Conservation (phyloP, 176 grass and related monocot genomes). For the Ampelocalamus luodianensis region DNA sequence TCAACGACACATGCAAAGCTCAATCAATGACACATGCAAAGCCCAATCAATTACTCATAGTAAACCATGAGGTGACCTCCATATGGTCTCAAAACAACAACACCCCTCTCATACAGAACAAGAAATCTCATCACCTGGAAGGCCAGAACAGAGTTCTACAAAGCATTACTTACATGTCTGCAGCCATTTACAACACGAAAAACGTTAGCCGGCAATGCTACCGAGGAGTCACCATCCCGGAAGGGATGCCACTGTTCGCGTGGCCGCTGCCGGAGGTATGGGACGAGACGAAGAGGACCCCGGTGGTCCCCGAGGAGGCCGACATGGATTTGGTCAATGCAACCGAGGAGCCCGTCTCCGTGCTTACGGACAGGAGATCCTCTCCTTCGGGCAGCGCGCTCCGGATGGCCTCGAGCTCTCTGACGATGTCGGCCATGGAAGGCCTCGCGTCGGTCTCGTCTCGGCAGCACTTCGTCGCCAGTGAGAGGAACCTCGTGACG, state of each 20-base stretch:
- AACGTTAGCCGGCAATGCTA: not conserved
- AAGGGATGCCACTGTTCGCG: constrained; percentile 59
- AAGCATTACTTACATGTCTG: constrained; percentile 7
- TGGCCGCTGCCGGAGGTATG: constrained; percentile 38
- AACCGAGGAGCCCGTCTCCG: constrained; percentile 25
- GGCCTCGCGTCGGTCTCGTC: constrained; percentile 78
- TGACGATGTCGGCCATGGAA: constrained; percentile 77
- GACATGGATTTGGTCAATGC: constrained; percentile 39
- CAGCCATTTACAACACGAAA: constrained; percentile 1
- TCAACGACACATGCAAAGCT: no score
- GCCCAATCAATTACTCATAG: no score
- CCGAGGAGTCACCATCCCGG: constrained; percentile 41
- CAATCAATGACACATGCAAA: no score
- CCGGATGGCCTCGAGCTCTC: constrained; percentile 73
- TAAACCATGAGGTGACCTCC: no score
- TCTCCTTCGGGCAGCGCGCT: constrained; percentile 56
- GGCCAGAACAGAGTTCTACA: not conserved
- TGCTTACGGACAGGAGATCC: constrained; percentile 17
- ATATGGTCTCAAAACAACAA: not conserved
- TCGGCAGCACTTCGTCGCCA: constrained; percentile 76
- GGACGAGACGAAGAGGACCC: constrained; percentile 46
- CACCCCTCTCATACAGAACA: constrained; percentile 15
- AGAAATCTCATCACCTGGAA: not conserved
- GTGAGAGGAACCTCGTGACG: constrained; percentile 52
- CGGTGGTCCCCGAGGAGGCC: constrained; percentile 19